These are phyloP conservation scores for Bretschneidera sinensis DNA, from an alignment of 345 rosid species.

Conservation along the genomic window DNA sequence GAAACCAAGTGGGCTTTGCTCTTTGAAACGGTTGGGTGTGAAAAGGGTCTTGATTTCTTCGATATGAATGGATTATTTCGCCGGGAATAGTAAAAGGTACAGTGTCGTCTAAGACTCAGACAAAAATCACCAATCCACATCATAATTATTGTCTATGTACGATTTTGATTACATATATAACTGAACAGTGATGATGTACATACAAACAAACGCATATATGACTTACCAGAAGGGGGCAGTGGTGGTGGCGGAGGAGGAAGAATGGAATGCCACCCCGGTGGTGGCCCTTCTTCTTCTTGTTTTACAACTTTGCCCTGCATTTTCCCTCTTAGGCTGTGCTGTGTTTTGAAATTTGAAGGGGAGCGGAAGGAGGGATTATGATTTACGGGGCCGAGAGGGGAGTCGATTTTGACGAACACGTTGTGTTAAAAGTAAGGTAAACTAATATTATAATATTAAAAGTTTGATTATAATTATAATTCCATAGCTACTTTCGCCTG, in stretches of 20 bases:
- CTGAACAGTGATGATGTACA: not conserved
- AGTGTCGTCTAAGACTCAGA: not conserved
- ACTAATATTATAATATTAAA: no score
- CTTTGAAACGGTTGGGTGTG: no score
- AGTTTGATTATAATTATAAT: no score
- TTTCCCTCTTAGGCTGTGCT: not conserved
- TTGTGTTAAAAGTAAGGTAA: no score
- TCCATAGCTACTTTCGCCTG: no score
- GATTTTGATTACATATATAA: no score
- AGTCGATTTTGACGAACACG: no score
- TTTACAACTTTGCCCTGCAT: not conserved
- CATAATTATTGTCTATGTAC: not conserved
- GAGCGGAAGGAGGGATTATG: no score
- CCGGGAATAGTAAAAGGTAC: not conserved
- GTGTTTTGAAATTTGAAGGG: no score
- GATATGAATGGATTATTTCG: not conserved
- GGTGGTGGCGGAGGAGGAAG: slow-evolving; percentile 11
- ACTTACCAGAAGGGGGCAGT: slow-evolving; percentile 16
- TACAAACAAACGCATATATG: not conserved
- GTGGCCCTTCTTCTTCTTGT: slow-evolving; percentile 29
- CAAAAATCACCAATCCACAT: not conserved
- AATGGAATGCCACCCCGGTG: slow-evolving; percentile 29
- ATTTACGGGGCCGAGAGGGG: no score
- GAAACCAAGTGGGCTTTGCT: no score
- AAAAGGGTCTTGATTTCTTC: not conserved